Evolutionary conservation across 2,329 filamentous ascomycete species (phyloP).

Genomic region (Fusarium nodosum): DNA sequence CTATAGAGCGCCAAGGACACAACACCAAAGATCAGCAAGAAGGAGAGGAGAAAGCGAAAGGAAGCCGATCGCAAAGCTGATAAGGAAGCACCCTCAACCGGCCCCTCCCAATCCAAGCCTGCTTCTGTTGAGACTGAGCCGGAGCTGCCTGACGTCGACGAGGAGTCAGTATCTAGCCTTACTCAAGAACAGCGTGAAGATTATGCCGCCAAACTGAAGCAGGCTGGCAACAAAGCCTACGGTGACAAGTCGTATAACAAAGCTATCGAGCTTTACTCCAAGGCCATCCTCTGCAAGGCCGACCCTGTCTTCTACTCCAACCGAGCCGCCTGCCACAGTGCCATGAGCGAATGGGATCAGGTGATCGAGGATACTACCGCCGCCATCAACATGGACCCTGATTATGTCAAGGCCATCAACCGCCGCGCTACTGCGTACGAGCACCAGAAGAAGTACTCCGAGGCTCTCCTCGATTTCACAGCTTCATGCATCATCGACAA

Average conservation of each 20-base stretch:
- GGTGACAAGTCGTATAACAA: constrained; percentile 92
- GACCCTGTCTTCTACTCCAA: constrained; percentile 99
- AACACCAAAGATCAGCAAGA: constrained; percentile 84
- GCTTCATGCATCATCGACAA: constrained; percentile 99
- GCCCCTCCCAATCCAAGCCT: constrained; percentile 60
- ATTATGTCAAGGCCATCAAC: constrained; percentile 98
- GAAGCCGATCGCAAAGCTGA: constrained; percentile 75
- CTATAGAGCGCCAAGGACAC: constrained; percentile 62
- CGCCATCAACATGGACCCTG: constrained; percentile 90
- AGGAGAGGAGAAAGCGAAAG: constrained; percentile 89
- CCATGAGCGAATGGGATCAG: constrained; percentile 92
- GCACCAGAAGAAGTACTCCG: constrained; percentile 89
- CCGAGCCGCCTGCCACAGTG: constrained; percentile 96
- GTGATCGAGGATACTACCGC: constrained; percentile 97
- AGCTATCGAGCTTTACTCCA: constrained; percentile 94
- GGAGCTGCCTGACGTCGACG: constrained; percentile 77
- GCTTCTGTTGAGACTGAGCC: constrained; percentile 70
- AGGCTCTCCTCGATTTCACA: constrained; percentile 96
- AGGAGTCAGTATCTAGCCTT: constrained; percentile 66
- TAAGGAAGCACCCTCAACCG: constrained; percentile 55
- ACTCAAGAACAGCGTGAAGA: constrained; percentile 80
- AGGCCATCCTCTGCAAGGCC: constrained; percentile 96
- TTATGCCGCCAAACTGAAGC: constrained; percentile 92
- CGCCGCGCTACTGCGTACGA: constrained; percentile 97
- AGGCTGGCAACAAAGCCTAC: constrained; percentile 95